Evolutionary conservation across 2,329 filamentous ascomycete genomes (phyloP), one percentile per base, ranked within the genome.

Genomic region (Pyrenophora seminiperda): DNA sequence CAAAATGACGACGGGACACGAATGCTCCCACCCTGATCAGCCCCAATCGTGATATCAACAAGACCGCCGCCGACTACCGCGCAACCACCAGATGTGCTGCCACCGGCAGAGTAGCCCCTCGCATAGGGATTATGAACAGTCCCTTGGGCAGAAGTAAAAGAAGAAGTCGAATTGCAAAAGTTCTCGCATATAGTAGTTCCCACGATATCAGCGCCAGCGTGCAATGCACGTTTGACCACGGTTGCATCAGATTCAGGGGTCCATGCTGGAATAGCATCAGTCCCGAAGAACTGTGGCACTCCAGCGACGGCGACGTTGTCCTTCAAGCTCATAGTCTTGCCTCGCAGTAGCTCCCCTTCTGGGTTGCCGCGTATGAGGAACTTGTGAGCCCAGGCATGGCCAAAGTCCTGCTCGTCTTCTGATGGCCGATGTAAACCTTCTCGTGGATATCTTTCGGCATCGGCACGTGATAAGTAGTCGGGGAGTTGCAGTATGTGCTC

Each of bases 121-220:
- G 75, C 77, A 47, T 74, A 75, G 0, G 78, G 79, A 44, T 81
- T 67, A 10, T 66, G 50, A 2, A 74, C 71, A 1, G 54, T 61
- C 2, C 73, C 73, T 39, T 72, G 70, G 2, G 76, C 76, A 29
- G 74, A 76, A 0, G 76, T 80, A 51, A 76, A 80, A 0, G 77
- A 79, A 0, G 75, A 73, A 1, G 78, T 77, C 0, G 76, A 77
- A 50, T 77, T 76, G 54, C 79, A 83, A 39, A 79, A 77, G 56
- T 81, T 81, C 53, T 84, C 82, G 49, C 81, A 84, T 0, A 75
- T 75, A 1, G 79, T 73, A 1, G 79, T 82, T 9, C 81, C 77
- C 6, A 76, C 70, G 13, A 84, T 77, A 34, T 76, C 62, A 0
- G 75, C 81, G 0, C 81, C 81, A 2, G 78, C 79, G 13, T 81